phyloP scores from a whole-genome alignment of 805 yeast species.

The Nadsonia fulvescens region DNA sequence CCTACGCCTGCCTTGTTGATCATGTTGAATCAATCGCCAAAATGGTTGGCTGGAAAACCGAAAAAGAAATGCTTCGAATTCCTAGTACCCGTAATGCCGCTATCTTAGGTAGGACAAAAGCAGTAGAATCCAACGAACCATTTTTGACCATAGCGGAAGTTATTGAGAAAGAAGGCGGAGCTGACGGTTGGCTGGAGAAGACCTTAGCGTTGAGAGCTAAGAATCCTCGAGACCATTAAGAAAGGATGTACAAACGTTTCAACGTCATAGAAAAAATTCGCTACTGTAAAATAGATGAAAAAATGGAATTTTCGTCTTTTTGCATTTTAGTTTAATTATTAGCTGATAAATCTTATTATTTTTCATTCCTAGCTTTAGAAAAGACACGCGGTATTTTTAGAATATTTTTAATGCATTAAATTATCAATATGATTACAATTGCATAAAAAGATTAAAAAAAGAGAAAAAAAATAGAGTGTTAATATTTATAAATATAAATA shows the following conservation, averaged over 20 bases:
- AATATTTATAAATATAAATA: no score
- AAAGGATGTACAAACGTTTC: no score
- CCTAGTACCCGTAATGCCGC: constrained; percentile 94
- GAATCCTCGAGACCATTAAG: constrained; percentile 54
- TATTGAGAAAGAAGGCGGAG: constrained; percentile 67
- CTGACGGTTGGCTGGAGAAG: constrained; percentile 77
- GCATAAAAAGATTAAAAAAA: no score
- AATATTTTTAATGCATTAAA: no score
- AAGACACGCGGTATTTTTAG: no score
- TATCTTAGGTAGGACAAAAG: constrained; percentile 44
- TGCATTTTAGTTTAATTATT: no score
- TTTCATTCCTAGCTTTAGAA: not conserved
- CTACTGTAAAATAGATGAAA: no score
- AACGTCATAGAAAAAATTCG: no score
- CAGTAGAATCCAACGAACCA: constrained; percentile 13
- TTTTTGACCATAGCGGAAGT: constrained; percentile 33
- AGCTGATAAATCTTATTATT: no score
- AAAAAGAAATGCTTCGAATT: constrained; percentile 74
- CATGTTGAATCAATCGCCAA: constrained; percentile 57
- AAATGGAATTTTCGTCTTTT: no score
- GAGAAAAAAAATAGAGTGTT: no score
- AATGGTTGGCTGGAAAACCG: constrained; percentile 66
- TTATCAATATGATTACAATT: no score
- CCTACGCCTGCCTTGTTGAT: constrained; percentile 74
- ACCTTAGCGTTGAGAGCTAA: constrained; percentile 52